Percentiles rank a stretch among this genome's conserved stretches.
Conservation (phyloP, 2,329 filamentous ascomycete species). For the Thelonectria olida region DNA sequence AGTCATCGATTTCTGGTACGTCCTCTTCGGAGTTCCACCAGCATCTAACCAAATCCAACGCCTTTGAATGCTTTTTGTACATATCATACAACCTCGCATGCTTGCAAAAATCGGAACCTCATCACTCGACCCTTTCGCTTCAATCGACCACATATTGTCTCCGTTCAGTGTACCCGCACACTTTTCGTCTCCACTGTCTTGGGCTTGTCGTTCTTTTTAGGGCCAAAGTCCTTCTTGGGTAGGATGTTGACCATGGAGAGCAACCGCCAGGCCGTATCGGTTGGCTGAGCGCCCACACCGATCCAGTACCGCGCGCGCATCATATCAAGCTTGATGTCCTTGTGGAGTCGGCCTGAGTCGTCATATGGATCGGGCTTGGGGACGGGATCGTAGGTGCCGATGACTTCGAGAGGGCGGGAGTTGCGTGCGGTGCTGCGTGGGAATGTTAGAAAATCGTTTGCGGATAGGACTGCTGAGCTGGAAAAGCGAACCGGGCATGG, state of each 20-base stretch:
- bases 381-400: conserved; percentile 79
- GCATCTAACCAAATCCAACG: conserved; percentile 36
- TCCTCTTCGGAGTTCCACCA: conserved; percentile 4
- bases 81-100: conserved; percentile 39
- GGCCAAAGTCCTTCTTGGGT: conserved; percentile 50
- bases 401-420: conserved; percentile 90
- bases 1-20: conserved; percentile 7
- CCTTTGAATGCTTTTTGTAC: conserved; percentile 39
- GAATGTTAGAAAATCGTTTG: neutral
- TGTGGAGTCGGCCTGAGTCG: conserved; percentile 75
- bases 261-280: conserved; percentile 87
- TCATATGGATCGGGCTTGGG: conserved; percentile 70
- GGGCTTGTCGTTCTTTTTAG: conserved; percentile 38
- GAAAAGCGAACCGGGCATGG: conserved; percentile 79
- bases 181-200: conserved; percentile 38
- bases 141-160: neutral
- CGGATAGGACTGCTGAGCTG: neutral
- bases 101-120: neutral
- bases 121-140: neutral
- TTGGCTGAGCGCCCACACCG: conserved; percentile 94
- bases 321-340: conserved; percentile 89
- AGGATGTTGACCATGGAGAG: conserved; percentile 75
- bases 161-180: conserved; percentile 42
- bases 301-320: conserved; percentile 92
- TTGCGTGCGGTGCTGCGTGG: conserved; percentile 79